phyloP scores from a whole-genome alignment of 2,329 filamentous ascomycete genomes.

The Pseudogymnoascus sp. region DNA sequence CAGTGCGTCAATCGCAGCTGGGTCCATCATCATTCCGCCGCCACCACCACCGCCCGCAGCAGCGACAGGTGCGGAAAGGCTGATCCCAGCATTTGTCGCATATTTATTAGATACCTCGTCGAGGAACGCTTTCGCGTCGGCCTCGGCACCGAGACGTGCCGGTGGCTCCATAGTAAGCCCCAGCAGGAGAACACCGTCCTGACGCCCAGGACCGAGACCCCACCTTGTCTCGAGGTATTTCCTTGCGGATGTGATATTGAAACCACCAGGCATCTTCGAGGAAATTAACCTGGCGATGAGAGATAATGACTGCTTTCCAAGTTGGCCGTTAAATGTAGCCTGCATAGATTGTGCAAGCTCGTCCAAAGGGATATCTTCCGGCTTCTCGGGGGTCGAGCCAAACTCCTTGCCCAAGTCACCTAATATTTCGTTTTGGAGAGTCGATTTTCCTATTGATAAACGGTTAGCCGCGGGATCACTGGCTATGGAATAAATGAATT shows the following conservation, averaged over 20 bases:
- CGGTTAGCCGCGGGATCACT: slow-evolving; percentile 15
- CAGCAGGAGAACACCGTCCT: slow-evolving; percentile 82
- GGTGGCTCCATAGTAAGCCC: slow-evolving; percentile 89
- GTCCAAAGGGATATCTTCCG: slow-evolving; percentile 92
- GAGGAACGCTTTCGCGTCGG: slow-evolving; percentile 84
- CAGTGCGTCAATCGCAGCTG: slow-evolving; percentile 87
- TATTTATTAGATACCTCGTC: slow-evolving; percentile 88
- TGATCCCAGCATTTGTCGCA: slow-evolving; percentile 73
- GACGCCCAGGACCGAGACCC: slow-evolving; percentile 77
- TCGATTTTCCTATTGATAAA: slow-evolving; percentile 71
- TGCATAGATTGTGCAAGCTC: slow-evolving; percentile 94
- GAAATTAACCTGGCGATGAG: slow-evolving; percentile 91
- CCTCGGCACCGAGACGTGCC: slow-evolving; percentile 77
- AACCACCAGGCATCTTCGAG: slow-evolving; percentile 98
- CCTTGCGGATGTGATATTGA: slow-evolving; percentile 92
- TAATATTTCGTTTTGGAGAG: slow-evolving; percentile 95
- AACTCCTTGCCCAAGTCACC: slow-evolving; percentile 98
- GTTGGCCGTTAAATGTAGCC: slow-evolving; percentile 95
- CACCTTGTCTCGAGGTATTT: slow-evolving; percentile 94
- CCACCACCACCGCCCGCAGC: slow-evolving; percentile 61
- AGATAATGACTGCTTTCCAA: slow-evolving; percentile 92
- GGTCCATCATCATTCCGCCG: slow-evolving; percentile 99
- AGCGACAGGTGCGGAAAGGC: slow-evolving; percentile 64
- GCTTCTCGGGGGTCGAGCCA: slow-evolving; percentile 94
- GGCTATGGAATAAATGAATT: slow-evolving; percentile 14